phyloP scores from a whole-genome alignment of 2,329 filamentous ascomycete genomes.

The Chrysoporthe deuterocubensis region DNA sequence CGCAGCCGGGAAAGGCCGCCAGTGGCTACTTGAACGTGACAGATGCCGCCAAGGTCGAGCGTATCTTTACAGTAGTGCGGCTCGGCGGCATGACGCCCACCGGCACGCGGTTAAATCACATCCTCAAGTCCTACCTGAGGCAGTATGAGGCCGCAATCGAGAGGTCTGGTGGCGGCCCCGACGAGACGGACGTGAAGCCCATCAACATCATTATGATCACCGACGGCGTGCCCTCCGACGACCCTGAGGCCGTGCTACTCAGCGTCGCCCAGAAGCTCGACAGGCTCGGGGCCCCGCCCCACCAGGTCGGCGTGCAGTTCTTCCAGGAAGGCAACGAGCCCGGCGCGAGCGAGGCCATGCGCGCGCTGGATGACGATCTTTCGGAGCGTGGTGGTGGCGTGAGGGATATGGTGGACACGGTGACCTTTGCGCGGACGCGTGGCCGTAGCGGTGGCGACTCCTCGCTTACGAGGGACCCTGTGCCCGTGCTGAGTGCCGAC shows the following conservation, averaged over 20 bases:
- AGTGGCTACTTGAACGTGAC: constrained; percentile 69
- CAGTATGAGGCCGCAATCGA: constrained; percentile 49
- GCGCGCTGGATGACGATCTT: constrained; percentile 76
- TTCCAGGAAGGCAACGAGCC: constrained; percentile 86
- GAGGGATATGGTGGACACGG: constrained; percentile 91
- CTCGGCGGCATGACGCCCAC: constrained; percentile 76
- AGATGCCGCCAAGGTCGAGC: constrained; percentile 58
- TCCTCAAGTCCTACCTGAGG: constrained; percentile 74
- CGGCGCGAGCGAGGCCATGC: constrained; percentile 66
- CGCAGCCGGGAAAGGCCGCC: constrained; percentile 41
- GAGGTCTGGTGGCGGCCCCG: constrained; percentile 42
- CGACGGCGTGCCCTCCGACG: constrained; percentile 81
- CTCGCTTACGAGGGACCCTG: not conserved
- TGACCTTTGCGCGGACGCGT: constrained; percentile 66
- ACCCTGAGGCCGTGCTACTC: constrained; percentile 73
- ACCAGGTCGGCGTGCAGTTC: constrained; percentile 93
- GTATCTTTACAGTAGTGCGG: constrained; percentile 70
- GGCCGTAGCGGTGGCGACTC: constrained; percentile 44
- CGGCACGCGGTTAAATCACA: constrained; percentile 69
- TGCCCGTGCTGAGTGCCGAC: constrained; percentile 61
- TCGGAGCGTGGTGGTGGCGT: constrained; percentile 57
- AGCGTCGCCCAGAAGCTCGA: constrained; percentile 72
- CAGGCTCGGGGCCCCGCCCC: constrained; percentile 67
- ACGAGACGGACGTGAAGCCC: constrained; percentile 63
- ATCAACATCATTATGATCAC: constrained; percentile 94